Evolutionary conservation across 805 yeast species (phyloP), one percentile per base, ranked within the genome.

Genomic region (Blastobotrys mokoenaii): DNA sequence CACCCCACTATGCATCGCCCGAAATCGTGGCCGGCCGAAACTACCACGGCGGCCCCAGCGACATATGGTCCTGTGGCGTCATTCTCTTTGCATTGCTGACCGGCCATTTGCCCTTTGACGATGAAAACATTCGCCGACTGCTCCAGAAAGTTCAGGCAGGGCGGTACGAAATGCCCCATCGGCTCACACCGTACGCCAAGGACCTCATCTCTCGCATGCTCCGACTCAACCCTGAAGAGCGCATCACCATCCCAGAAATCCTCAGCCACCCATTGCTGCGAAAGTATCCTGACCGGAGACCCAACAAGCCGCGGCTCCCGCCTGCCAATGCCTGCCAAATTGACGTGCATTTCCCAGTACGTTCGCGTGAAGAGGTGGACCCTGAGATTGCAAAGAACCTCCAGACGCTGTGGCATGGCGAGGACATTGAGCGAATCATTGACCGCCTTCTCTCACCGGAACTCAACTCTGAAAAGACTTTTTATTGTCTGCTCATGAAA

Each of bases 1-100:
- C 97, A 14, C 98, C 98, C 7, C 98, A 93, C 64, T 93, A 93
- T 64, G 98, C 97, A 1, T 86, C 96, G 8, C 98, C 98, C 0
- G 98, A 93, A 63, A 90, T 93, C 54, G 97, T 93, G 9, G 84
- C 96, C 10, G 98, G 98, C 32, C 78, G 83, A 50, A 87, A 80
- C 49, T 93, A 93, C 63, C 97, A 93, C 60, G 98, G 98, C 11
- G 88, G 95, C 27, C 96, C 96, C 36, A 81, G 94, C 29, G 98
- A 93, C 65, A 89, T 93, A 45, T 93, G 98, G 98, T 89, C 96
- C 5, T 89, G 97, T 67, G 97, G 98, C 57, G 86, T 93, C 50
- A 93, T 93, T 44, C 69, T 93, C 46, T 93, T 86, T 68, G 98
- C 98, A 0, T 69, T 93, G 41, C 72, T 93, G 39, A 89, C 97